phyloP scores from a whole-genome alignment of 176 grass and related monocot species.

The Eleusine coracana region DNA sequence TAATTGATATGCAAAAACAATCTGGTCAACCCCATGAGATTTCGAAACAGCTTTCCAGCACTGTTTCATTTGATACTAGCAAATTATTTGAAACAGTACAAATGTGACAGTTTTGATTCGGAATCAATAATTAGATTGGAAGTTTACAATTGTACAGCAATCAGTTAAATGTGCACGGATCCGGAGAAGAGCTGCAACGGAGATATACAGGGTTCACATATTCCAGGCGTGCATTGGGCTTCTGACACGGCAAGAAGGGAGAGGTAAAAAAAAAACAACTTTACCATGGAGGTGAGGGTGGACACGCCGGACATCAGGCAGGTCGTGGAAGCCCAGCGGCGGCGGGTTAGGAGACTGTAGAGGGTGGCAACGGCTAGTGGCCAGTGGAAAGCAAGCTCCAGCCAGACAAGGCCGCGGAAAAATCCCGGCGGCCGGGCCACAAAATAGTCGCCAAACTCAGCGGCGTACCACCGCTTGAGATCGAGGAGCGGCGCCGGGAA shows the following conservation, averaged over 20 bases:
- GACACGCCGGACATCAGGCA: slow-evolving; percentile 75
- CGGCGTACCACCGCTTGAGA: slow-evolving; percentile 68
- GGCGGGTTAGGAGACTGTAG: slow-evolving; percentile 65
- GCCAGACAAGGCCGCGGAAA: slow-evolving; percentile 59
- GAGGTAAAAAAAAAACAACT: background rate
- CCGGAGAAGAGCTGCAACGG: background rate
- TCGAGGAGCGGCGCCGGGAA: slow-evolving; percentile 53
- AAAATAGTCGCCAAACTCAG: slow-evolving; percentile 72
- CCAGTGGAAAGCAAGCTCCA: slow-evolving; percentile 78
- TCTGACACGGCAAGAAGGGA: background rate
- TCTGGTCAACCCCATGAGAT: background rate
- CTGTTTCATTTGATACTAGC: background rate
- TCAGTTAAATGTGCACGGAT: background rate
- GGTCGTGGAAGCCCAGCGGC: slow-evolving; percentile 73
- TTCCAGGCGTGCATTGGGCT: background rate
- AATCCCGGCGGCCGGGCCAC: slow-evolving; percentile 57
- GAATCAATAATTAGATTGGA: background rate
- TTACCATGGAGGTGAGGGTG: slow-evolving; percentile 79
- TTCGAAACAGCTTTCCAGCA: background rate
- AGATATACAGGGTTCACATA: background rate
- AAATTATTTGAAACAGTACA: background rate
- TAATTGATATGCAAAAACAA: background rate
- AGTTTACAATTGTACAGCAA: background rate
- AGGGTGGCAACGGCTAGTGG: slow-evolving; percentile 71
- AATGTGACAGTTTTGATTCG: background rate